Conservation (phyloP, 495 filamentous ascomycete species). For the Hamigera avellanea region DNA sequence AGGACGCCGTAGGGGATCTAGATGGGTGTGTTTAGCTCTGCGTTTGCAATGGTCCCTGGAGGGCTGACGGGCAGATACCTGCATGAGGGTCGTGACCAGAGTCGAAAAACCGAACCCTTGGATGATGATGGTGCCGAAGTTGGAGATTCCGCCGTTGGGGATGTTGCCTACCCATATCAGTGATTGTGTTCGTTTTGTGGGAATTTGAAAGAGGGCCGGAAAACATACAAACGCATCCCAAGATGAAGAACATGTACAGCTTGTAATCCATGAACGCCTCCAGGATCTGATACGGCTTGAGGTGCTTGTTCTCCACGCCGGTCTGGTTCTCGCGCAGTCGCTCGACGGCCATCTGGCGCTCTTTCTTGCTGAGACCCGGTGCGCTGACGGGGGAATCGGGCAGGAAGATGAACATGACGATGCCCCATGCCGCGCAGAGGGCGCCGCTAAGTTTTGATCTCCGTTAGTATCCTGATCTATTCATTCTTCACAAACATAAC, state of each 20-base stretch:
- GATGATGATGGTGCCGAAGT: slow-evolving; percentile 52
- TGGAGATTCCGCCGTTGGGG: slow-evolving; percentile 41
- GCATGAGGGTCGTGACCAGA: slow-evolving; percentile 35
- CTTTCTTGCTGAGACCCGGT: slow-evolving; percentile 41
- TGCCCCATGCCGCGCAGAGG: slow-evolving; percentile 43
- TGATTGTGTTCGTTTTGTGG: too few relatives aligned
- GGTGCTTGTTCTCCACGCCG: slow-evolving; percentile 51
- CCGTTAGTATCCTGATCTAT: too few relatives aligned
- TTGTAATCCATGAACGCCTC: slow-evolving; percentile 52
- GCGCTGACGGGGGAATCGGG: slow-evolving; percentile 54
- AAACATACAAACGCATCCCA: slow-evolving; percentile 40
- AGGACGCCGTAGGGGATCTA: slow-evolving; percentile 49
- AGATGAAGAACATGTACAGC: slow-evolving; percentile 48
- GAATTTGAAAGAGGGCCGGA: too few relatives aligned
- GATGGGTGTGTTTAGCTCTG: slow-evolving; percentile 5
- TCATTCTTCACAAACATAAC: too few relatives aligned
- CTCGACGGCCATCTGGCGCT: slow-evolving; percentile 47
- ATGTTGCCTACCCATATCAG: slow-evolving; percentile 24
- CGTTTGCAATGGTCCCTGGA: slow-evolving; percentile 7
- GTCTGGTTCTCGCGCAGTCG: slow-evolving; percentile 50
- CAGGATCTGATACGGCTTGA: slow-evolving; percentile 45
- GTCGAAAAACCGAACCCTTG: slow-evolving; percentile 50
- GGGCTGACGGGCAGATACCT: slow-evolving; percentile 13
- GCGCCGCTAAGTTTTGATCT: too few relatives aligned
- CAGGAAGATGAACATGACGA: slow-evolving; percentile 47